Evolutionary conservation across 352 stramenopile genomes (phyloP), one percentile per base, ranked within the genome.

Genomic region (Lagenidium giganteum): DNA sequence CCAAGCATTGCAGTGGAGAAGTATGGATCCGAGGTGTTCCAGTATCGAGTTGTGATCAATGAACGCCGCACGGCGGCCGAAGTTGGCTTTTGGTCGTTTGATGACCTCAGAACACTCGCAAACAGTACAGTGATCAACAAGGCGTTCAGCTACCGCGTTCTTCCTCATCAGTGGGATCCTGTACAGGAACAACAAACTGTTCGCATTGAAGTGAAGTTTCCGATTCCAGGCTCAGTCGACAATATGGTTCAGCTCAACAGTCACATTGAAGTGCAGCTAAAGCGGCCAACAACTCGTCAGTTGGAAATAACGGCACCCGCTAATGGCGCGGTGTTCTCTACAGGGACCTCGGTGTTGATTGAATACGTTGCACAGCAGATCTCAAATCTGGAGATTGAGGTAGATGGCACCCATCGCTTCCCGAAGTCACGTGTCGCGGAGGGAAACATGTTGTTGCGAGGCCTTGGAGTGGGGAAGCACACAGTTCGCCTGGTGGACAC

Each of bases 371-470:
- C 63, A 1, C 33, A 60, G 44, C 66, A 79, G 33, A 49, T 84
- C 17, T 16, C 52, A 2, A 22, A 9, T 2, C 29, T 84, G 25
- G 32, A 69, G 1, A 41, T 75, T 2, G 16, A 52, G 11, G 6
- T 84, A 29, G 63, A 81, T 21, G 35, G 44, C 4, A 33, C 24
- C 17, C 50, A 56, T 26, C 56, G 35, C 8, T n/a, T 74, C 4
- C 49, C 31, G 39, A 75, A 70, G 32, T 49, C 26, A 1, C 45
- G 64, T n/a, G 49, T 68, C 22, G 42, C 32, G 5, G 63, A 77
- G 29, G 71, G 66, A 8, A 75, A 64, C 18, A 28, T 84, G 25
- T 17, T 81, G 26, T 37, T 84, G 14, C 63, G 64, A n/a, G 58
- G 61, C 0, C 51, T 84, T 13, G 45, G 51, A 4, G 31, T 39